Evolutionary conservation across 257 asterid genomes (phyloP).

Genomic region (Paraleonurus japonicus): DNA sequence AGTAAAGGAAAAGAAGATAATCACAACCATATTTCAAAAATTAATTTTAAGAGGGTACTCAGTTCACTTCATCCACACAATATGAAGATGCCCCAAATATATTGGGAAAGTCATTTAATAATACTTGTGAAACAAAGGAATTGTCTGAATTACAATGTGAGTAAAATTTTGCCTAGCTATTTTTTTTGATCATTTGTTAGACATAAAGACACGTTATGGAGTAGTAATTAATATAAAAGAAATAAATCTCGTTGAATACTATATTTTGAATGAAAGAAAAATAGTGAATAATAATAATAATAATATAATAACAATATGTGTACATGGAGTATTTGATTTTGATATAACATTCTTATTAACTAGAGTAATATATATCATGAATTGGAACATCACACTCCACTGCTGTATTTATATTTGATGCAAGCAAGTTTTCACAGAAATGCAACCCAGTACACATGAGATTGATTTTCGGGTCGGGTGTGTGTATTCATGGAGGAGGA

Average conservation of each 20-base stretch:
- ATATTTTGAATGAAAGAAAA: too few species aligned
- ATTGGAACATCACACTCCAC: neutral
- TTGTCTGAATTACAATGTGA: neutral
- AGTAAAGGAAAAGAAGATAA: too few species aligned
- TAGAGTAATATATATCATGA: neutral
- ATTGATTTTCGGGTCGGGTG: neutral
- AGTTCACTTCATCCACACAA: too few species aligned
- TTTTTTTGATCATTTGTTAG: too few species aligned
- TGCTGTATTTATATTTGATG: conserved; percentile 6
- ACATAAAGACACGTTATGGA: neutral
- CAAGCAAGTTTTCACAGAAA: neutral
- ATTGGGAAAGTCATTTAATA: too few species aligned
- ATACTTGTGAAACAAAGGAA: neutral
- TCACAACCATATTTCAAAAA: too few species aligned
- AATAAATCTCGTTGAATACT: neutral
- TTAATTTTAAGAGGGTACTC: too few species aligned
- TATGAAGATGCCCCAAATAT: too few species aligned
- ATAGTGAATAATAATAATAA: too few species aligned
- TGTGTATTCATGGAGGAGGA: neutral
- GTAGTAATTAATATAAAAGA: too few species aligned
- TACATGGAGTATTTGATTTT: neutral
- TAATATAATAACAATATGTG: neutral
- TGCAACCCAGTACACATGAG: neutral
- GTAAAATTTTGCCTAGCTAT: neutral
- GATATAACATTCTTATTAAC: neutral